Evolutionary conservation across 805 yeast genomes (phyloP), one percentile per base, ranked within the genome.

Genomic region (Blastobotrys parvus): DNA sequence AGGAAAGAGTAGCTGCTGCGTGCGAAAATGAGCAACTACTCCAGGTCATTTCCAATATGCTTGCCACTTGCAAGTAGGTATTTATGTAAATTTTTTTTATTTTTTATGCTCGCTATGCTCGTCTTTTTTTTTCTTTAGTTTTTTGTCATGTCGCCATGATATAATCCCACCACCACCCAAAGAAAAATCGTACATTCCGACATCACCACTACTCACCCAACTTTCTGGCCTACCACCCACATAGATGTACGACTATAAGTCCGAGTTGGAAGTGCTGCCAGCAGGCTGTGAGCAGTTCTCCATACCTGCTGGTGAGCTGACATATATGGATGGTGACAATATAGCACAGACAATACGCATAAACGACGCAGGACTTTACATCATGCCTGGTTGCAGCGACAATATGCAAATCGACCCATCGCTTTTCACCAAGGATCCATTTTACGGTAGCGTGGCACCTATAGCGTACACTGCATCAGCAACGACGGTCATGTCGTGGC

Each of bases 1-100:
- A 92, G 65, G 99, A 92, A 64, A 70, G 99, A 48, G 97, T 92
- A 0, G 94, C 95, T 25, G 98, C 98, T 21, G 99, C 99, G 0
- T 89, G 97, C 62, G 98, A 92, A 58, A 92, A 92, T 56, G 95
- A 84, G 45, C 98, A 92, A 66, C 68, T 92, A 35, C 66, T 89
- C 32, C 74, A 79, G 23, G 99, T 92, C n/a, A 83, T 92, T 31
- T 82, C 88, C 52, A 87, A 82, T 49, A 92, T 92, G 99, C 71
- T 92, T 45, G 72, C 83, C 30, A 82, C 92, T 3, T 92, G 98
- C 41, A 39, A 41, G 22, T 52, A 43, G 16, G 13, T 35, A 3
- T 21, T 19, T 19, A 13, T 19, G 7, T 7, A 15, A 6, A 10
- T 7, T 15, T 31, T 31, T 15, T 31, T 8, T 8, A 13, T 31